Conservation (phyloP, 2,329 filamentous ascomycete species). For the Fusarium piperis region DNA sequence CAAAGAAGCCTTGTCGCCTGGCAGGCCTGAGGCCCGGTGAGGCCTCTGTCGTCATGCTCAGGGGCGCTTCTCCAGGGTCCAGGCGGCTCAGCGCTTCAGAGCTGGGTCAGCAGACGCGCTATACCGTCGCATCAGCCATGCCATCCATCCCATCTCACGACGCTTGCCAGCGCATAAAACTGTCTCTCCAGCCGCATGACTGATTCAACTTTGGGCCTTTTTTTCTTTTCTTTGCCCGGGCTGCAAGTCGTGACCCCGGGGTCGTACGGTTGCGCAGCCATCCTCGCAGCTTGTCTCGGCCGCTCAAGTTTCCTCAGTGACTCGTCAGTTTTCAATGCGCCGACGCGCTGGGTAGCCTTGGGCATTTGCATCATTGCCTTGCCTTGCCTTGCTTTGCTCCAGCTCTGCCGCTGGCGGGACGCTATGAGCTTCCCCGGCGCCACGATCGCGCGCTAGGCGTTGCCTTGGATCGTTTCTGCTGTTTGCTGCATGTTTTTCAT, state of each 20-base stretch:
- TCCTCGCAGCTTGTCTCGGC: constrained; percentile 28
- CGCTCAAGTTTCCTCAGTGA: constrained; percentile 31
- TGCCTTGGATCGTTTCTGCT: neutral
- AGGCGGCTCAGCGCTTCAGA: constrained; percentile 35
- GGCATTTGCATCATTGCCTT: constrained; percentile 19
- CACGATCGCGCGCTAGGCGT: neutral
- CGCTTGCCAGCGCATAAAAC: constrained; percentile 43
- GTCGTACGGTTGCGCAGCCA: constrained; percentile 10
- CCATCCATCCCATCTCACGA: constrained; percentile 23
- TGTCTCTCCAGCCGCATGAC: constrained; percentile 38
- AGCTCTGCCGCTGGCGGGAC: constrained; percentile 4
- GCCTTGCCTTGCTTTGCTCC: neutral
- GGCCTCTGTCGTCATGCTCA: constrained; percentile 39
- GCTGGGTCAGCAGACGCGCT: constrained; percentile 38
- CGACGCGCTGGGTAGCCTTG: constrained; percentile 11
- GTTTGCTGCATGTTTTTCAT: neutral
- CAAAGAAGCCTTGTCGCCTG: constrained; percentile 22
- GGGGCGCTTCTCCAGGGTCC: constrained; percentile 34
- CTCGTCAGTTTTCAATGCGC: constrained; percentile 30
- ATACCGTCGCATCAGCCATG: constrained; percentile 30
- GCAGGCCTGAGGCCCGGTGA: constrained; percentile 17
- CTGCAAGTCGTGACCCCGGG: constrained; percentile 5
- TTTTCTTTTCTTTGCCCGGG: constrained; percentile 28
- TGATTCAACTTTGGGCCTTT: constrained; percentile 24
- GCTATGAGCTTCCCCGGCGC: neutral